phyloP scores from a whole-genome alignment of 2,329 filamentous ascomycete genomes.

The Diplodia scrobiculata region DNA sequence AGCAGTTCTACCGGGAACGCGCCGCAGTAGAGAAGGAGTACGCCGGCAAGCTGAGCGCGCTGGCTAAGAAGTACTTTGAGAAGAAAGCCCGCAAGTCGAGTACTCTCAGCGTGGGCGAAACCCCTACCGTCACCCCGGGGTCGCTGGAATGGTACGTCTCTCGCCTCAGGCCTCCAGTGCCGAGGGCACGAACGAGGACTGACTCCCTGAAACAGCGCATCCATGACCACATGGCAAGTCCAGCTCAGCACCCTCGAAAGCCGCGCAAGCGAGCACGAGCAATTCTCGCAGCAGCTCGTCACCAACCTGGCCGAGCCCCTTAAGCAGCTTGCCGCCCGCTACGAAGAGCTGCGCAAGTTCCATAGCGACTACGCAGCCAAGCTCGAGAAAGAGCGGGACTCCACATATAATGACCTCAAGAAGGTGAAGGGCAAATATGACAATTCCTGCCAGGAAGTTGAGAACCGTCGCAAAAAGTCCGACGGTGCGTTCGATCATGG shows the following conservation, averaged over 20 bases:
- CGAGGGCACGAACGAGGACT: slow-evolving; percentile 30
- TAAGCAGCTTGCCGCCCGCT: slow-evolving; percentile 70
- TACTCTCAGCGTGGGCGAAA: slow-evolving; percentile 88
- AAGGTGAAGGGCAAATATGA: slow-evolving; percentile 96
- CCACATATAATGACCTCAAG: slow-evolving; percentile 78
- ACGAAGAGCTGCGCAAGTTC: slow-evolving; percentile 89
- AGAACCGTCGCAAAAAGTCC: slow-evolving; percentile 90
- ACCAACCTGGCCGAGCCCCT: slow-evolving; percentile 83
- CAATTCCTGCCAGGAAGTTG: slow-evolving; percentile 87
- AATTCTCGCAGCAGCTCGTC: slow-evolving; percentile 76
- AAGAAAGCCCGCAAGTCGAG: slow-evolving; percentile 92
- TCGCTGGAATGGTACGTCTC: slow-evolving; percentile 76
- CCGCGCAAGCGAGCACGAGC: slow-evolving; percentile 84
- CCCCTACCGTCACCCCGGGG: slow-evolving; percentile 86
- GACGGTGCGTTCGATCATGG: slow-evolving; percentile 84
- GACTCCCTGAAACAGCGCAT: slow-evolving; percentile 63
- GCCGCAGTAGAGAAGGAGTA: slow-evolving; percentile 97
- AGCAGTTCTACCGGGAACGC: slow-evolving; percentile 95
- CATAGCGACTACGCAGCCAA: slow-evolving; percentile 87
- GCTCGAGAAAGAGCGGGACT: slow-evolving; percentile 84
- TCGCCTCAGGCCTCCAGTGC: slow-evolving; percentile 23
- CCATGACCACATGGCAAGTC: slow-evolving; percentile 93
- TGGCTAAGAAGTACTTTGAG: slow-evolving; percentile 96
- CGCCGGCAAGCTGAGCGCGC: slow-evolving; percentile 76
- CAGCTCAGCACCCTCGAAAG: slow-evolving; percentile 88